Evolutionary conservation across 176 grass and related monocot species (phyloP), one percentile per base, ranked within the genome.

Genomic region (maize (Zea mays)): DNA sequence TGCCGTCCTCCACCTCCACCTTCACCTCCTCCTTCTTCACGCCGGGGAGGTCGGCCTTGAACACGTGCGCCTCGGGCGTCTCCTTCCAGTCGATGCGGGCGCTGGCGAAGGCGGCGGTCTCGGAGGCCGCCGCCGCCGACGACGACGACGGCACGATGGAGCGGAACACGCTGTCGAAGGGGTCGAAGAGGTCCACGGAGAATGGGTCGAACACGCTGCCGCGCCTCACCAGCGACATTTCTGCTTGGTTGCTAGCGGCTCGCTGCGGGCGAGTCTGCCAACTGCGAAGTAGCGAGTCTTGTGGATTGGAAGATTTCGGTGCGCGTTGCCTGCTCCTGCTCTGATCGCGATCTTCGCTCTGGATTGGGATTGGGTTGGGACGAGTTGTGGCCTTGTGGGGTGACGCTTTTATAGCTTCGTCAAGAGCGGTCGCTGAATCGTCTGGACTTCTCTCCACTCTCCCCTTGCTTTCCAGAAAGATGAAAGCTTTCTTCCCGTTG

Each of bases 121-220:
- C 58, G 10, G 58, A 61, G 57, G 57, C 33, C 20, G 56, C 3
- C 20, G 56, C 3, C 3, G 58, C 4, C 0, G 58, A 10, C n/a
- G 7, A 37, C 9, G 0, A 51, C 1, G 69, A 55, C 12, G 58
- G 58, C 21, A 78, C 20, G 8, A 91, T 9, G 54, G 74, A 82
- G 78, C 62, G 73, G 64, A 78, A 80, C 15, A 88, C 33, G 58
- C 11, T 38, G 48, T 82, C 81, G 46, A 88, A 75, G 0, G 89
- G 89, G 43, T 91, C 89, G 68, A 67, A 88, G 35, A 88, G 2
- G 60, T 91, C 78, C 58, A 61, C 34, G 5, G 78, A 63, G 73
- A 91, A 91, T 10, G 85, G 89, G 70, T 91, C 85, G 44, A 88
- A 88, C 41, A 88, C 45, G 85, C 36, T 85, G 73, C 85, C 4